Evolutionary conservation across 306 rosid genomes (phyloP).

Genomic region (Geum urbanum): DNA sequence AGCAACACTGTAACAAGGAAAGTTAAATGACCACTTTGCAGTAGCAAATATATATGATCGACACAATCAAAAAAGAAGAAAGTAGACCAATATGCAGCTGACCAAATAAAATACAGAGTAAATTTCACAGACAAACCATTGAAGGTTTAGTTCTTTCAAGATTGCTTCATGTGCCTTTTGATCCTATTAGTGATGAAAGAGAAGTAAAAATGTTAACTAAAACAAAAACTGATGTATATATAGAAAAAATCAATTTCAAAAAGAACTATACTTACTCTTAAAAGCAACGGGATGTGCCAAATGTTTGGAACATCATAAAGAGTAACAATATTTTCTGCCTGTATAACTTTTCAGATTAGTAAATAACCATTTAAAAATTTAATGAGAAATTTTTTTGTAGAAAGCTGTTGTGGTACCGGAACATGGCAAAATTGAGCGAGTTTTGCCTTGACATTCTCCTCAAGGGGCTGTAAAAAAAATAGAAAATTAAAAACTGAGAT

Average conservation of each 20-base stretch:
- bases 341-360: constrained; percentile 26
- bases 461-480: no score
- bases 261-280: constrained; percentile 48
- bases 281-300: constrained; percentile 76
- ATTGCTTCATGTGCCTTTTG: constrained; percentile 45
- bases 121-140: constrained; percentile 39
- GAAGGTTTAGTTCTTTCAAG: constrained; percentile 72
- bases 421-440: no score
- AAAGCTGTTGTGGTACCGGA: no score
- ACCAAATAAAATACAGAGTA: no score
- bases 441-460: no score
- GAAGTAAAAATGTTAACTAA: no score
- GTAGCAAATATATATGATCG: constrained; percentile 9
- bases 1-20: constrained; percentile 43
- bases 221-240: no score
- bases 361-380: neutral
- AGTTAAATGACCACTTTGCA: constrained; percentile 10
- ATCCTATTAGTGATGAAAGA: no score
- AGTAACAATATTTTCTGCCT: constrained; percentile 64
- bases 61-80: neutral
- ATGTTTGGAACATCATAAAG: constrained; percentile 84
- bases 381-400: no score
- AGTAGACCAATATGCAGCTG: constrained; percentile 10
- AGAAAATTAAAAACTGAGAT: no score
- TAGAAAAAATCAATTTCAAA: no score